These are phyloP conservation scores for Triticum aestivum DNA, from an alignment of 176 grass and related monocot species.

Conservation along the genomic window IWGSC_CS_RefSeq_v2.1 NC_057797.1:757341746-757342245, in stretches of 20 bases:
- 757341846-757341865: background rate
- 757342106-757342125: background rate
- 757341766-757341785: background rate
- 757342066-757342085: slow-evolving; percentile 77
- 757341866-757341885: background rate
- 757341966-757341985: slow-evolving; percentile 34
- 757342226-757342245: background rate
- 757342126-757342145: slow-evolving; percentile 42
- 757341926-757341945: slow-evolving; percentile 32
- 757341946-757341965: slow-evolving; percentile 24
- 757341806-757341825: background rate
- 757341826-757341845: background rate
- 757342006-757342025: background rate
- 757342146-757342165: slow-evolving; percentile 18
- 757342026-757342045: slow-evolving; percentile 50
- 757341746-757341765: background rate
- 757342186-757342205: background rate
- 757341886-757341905: background rate
- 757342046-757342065: slow-evolving; percentile 72
- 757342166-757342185: slow-evolving; percentile 17
- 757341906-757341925: background rate
- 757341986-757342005: slow-evolving; percentile 8
- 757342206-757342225: slow-evolving; percentile 35
- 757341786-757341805: slow-evolving; percentile 27
- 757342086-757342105: slow-evolving; percentile 47